Evolutionary conservation across 495 filamentous ascomycete genomes (phyloP).

Genomic region (Hypoxylon intermedium): DNA sequence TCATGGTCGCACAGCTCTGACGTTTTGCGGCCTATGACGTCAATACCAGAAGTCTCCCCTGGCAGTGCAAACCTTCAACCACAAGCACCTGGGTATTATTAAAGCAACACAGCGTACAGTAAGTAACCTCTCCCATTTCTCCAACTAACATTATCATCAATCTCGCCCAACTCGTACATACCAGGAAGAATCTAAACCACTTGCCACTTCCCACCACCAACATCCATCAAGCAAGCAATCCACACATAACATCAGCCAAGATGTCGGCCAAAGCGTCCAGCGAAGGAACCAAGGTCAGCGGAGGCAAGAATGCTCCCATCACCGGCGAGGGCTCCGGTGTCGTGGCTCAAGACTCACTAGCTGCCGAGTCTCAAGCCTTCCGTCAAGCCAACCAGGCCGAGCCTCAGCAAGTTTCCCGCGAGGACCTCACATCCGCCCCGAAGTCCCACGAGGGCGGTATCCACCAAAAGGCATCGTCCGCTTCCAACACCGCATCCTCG

Average conservation of each 20-base stretch:
- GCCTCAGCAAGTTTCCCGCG: conserved; percentile 15
- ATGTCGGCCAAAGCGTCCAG: conserved; percentile 41
- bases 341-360: conserved; percentile 45
- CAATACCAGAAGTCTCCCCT: conserved; percentile 21
- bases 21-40: conserved; percentile 38
- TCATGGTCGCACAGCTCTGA: conserved; percentile 35
- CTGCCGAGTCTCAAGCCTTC: conserved; percentile 47
- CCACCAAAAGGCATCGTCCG: conserved; percentile 5
- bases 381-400: conserved; percentile 23
- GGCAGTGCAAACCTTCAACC: not conserved
- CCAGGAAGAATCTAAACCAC: not conserved
- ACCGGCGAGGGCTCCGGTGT: conserved; percentile 44
- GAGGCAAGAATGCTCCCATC: conserved; percentile 38
- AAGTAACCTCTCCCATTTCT: too few species aligned
- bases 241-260: conserved; percentile 7
- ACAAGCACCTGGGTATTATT: not conserved
- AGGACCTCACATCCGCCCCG: conserved; percentile 8
- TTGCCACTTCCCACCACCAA: conserved; percentile 21
- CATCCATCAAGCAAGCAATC: conserved; percentile 3
- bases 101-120: too few species aligned
- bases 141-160: too few species aligned
- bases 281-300: conserved; percentile 41
- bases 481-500: not conserved
- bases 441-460: conserved; percentile 16
- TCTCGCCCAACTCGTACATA: too few species aligned